A percentile compares a stretch with the other conserved stretches of the same genome.
Conservation (phyloP, 495 filamentous ascomycete genomes). For the Aspergillus carlsbadensis region DNA sequence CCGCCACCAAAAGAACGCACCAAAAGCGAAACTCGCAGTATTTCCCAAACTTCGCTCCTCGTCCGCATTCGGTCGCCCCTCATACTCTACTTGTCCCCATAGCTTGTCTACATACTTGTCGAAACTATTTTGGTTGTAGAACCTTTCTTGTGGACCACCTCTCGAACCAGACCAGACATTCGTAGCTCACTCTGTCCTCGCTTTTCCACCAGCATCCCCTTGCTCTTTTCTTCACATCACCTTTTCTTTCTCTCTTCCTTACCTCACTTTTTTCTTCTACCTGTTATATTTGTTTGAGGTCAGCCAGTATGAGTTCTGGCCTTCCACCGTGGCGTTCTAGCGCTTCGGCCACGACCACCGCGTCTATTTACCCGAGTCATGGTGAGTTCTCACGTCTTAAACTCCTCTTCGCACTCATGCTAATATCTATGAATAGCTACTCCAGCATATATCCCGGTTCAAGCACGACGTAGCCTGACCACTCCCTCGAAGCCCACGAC, state of each 20-base stretch:
- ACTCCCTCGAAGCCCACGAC: slow-evolving; percentile 28
- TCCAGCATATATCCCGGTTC: slow-evolving; percentile 52
- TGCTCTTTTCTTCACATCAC: background rate
- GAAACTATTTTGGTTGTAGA: slow-evolving; percentile 1
- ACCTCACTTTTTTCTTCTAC: slow-evolving; percentile 3
- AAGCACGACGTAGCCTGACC: slow-evolving; percentile 48
- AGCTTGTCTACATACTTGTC: background rate
- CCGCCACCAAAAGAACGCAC: slow-evolving; percentile 9
- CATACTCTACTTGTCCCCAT: background rate
- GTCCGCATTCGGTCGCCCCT: background rate
- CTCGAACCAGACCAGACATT: slow-evolving; percentile 4
- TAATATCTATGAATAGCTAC: slow-evolving; percentile 24
- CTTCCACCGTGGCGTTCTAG: slow-evolving; percentile 44
- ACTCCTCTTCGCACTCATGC: background rate
- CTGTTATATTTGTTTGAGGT: slow-evolving; percentile 6
- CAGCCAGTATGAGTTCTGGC: slow-evolving; percentile 39
- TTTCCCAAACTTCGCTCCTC: background rate
- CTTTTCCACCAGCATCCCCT: slow-evolving; percentile 1
- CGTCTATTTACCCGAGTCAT: slow-evolving; percentile 25
- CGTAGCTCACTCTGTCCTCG: slow-evolving; percentile 3
- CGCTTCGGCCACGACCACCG: slow-evolving; percentile 32
- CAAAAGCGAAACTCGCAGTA: slow-evolving; percentile 6
- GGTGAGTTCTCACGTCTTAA: slow-evolving; percentile 29
- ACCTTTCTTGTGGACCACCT: slow-evolving; percentile 1
- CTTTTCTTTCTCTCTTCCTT: slow-evolving; percentile 11